These are phyloP conservation scores for Draba incana DNA, from an alignment of 345 rosid genomes.

Conservation along the genomic window DNA sequence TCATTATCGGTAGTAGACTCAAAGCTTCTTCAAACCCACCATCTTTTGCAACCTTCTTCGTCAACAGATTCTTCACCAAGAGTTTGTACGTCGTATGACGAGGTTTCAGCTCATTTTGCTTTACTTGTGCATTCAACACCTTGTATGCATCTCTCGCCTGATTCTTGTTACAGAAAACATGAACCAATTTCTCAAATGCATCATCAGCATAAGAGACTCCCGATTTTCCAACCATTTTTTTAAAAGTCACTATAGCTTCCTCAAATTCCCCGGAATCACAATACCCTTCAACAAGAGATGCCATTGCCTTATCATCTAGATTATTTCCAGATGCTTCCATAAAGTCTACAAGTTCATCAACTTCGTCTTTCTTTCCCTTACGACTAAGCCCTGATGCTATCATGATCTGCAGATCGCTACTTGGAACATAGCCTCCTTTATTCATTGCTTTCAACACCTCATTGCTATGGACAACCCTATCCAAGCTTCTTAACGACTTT, in stretches of 20 bases:
- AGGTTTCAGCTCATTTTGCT: constrained; percentile 56
- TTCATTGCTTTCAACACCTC: constrained; percentile 70
- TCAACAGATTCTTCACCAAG: constrained; percentile 62
- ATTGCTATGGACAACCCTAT: constrained; percentile 58
- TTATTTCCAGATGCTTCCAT: constrained; percentile 56
- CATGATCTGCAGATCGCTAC: constrained; percentile 53
- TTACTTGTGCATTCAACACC: constrained; percentile 50
- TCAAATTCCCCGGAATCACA: constrained; percentile 72
- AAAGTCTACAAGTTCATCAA: constrained; percentile 49
- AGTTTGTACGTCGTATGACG: constrained; percentile 61
- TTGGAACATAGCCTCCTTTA: constrained; percentile 55
- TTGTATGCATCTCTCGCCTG: constrained; percentile 69
- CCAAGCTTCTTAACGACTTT: constrained; percentile 66
- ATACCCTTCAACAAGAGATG: constrained; percentile 68
- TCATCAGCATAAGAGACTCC: constrained; percentile 49
- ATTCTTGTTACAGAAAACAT: constrained; percentile 63
- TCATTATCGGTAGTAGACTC: constrained; percentile 67
- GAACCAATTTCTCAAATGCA: constrained; percentile 67
- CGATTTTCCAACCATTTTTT: constrained; percentile 54
- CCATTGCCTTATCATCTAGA: constrained; percentile 63
- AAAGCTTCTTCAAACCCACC: constrained; percentile 75
- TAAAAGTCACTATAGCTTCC: constrained; percentile 62
- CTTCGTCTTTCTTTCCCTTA: constrained; percentile 59
- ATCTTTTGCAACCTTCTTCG: constrained; percentile 54
- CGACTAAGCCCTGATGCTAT: constrained; percentile 63